Conservation (phyloP, 1,284 basidiomycete genomes). For the Somion occarium region DNA sequence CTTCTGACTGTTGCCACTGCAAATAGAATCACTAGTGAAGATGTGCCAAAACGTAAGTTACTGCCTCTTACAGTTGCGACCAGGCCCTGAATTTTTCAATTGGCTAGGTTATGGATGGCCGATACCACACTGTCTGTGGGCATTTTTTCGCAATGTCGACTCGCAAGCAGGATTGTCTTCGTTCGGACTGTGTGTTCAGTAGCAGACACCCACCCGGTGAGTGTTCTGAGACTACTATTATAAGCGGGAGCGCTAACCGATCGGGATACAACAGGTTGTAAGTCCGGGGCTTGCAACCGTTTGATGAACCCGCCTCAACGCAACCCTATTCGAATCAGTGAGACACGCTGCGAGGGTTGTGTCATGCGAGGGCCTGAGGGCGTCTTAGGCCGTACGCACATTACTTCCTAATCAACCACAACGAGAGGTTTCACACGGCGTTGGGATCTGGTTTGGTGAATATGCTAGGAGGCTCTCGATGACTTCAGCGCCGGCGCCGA, state of each 20-base stretch:
- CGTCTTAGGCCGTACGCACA: slow-evolving; percentile 19
- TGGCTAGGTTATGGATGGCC: slow-evolving; percentile 69
- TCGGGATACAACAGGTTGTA: slow-evolving; percentile 46
- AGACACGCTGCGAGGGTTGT: slow-evolving; percentile 55
- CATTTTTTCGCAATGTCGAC: slow-evolving; percentile 76
- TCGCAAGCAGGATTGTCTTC: slow-evolving; percentile 60
- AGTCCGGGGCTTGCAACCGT: slow-evolving; percentile 51
- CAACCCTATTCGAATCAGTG: slow-evolving; percentile 71
- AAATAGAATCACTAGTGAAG: slow-evolving; percentile 12
- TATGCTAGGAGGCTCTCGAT: slow-evolving; percentile 2
- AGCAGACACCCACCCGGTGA: slow-evolving; percentile 53
- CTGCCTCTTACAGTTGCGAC: slow-evolving; percentile 10
- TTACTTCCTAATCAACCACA: not conserved
- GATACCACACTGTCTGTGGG: slow-evolving; percentile 66
- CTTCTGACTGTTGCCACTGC: slow-evolving; percentile 1
- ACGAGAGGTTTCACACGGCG: not conserved
- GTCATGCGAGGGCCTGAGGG: slow-evolving; percentile 35
- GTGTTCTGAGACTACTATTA: slow-evolving; percentile 17
- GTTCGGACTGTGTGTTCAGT: slow-evolving; percentile 67
- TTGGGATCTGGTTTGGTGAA: slow-evolving; percentile 6
- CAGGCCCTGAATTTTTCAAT: slow-evolving; percentile 11
- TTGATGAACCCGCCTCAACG: slow-evolving; percentile 66
- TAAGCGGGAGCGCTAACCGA: not conserved
- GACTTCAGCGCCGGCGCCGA: not conserved
- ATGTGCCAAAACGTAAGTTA: slow-evolving; percentile 77